Evolutionary conservation across 1,284 basidiomycete species (phyloP), one percentile per base, ranked within the genome.

Genomic region (Golubevia sp.): DNA sequence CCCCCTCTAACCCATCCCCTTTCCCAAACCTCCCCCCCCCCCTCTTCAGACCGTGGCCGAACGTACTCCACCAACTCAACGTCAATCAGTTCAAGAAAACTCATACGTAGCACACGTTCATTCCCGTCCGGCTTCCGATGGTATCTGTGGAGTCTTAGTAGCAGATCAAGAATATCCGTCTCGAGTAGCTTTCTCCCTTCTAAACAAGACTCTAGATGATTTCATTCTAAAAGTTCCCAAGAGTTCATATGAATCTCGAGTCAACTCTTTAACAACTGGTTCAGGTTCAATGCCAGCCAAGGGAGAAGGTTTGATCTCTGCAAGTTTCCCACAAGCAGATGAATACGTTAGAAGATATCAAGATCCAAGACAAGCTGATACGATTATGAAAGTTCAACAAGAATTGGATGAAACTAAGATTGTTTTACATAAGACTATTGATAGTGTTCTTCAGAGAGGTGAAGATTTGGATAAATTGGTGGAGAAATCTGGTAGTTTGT

Each of bases 381-480:
- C 93, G 20, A 98, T 99, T 80, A 96, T 99, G 95, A 90, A 91
- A 77, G 97, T 99, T 18, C 97, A 99, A 85, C 91, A 94, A 83
- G 97, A 99, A 84, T 85, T 99, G 55, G 97, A 99, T 83, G 97
- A 99, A 87, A 99, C 97, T 6, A 99, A 99, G 90, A 96, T 99
- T 73, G 90, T 99, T 44, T 64, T 77, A 77, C 97, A 99, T 88
- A 97, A 99, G 88, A 99, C 97, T 15, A 99, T 99, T 79, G 97
- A 99, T 84, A 93, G 92, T 1, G 96, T 99, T 1, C 88, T 99
- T 44, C 91, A 97, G 84, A 89, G 97, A 34, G 97, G 97, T 49
- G 96, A 99, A 88, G 97, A 95, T 85, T 88, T 99, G 55, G 96
- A 99, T 85, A 94, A 95, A 84, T 87, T 99, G 21, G 96, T 99